A percentile compares a stretch with the other conserved stretches of the same genome.
Conservation (phyloP, 805 yeast genomes). For the Pichia insulana region DNA sequence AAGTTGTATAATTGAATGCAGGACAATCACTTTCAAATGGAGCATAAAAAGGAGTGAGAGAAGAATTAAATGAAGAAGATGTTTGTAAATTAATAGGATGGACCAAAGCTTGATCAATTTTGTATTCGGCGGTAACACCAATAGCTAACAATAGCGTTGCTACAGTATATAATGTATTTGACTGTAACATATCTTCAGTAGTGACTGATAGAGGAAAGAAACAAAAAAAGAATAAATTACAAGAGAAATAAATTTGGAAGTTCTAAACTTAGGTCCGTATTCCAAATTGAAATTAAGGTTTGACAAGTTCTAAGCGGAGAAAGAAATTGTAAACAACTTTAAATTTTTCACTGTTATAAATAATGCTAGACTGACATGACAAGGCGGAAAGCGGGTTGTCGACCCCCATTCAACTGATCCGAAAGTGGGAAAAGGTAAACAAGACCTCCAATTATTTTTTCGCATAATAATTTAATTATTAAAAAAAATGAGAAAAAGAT, state of each 20-base stretch:
- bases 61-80: not conserved
- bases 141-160: not conserved
- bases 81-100: not conserved
- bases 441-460: too few species aligned
- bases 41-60: conserved; percentile 31
- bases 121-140: conserved; percentile 28
- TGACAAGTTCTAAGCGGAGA: too few species aligned
- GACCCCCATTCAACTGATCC: too few species aligned
- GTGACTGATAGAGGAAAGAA: not conserved
- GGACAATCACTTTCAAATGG: conserved; percentile 49
- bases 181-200: too few species aligned
- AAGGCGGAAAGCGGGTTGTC: too few species aligned
- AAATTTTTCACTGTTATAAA: too few species aligned
- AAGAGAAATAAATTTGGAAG: not conserved
- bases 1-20: conserved; percentile 11
- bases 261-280: not conserved
- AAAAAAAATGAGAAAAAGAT: not conserved
- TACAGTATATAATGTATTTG: too few species aligned
- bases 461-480: too few species aligned
- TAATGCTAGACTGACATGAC: too few species aligned
- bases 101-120: conserved; percentile 26
- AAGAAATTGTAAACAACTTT: too few species aligned
- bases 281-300: not conserved
- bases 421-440: too few species aligned
- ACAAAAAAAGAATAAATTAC: not conserved